Conservation (phyloP, 2,329 filamentous ascomycete genomes). For the Cercospora zeina region DNA sequence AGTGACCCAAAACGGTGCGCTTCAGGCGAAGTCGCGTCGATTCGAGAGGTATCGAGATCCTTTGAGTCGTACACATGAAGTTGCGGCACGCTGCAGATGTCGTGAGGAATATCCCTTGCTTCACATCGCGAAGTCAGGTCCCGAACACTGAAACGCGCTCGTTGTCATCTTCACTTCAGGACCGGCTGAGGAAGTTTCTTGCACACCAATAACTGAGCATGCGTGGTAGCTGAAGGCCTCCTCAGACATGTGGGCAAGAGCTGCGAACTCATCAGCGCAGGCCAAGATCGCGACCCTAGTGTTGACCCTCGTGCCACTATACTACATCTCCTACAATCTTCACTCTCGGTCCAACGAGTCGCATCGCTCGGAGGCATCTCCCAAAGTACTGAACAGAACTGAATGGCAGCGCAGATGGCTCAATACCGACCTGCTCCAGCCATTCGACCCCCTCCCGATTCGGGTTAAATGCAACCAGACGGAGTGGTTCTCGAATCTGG, state of each 20-base stretch:
- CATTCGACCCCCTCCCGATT: conserved; percentile 23
- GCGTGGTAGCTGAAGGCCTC: neutral
- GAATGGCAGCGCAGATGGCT: conserved; percentile 23
- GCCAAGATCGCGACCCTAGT: conserved; percentile 8
- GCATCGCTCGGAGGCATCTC: neutral
- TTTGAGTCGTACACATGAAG: neutral
- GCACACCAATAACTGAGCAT: neutral
- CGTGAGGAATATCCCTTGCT: neutral
- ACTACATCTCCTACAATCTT: conserved; percentile 28
- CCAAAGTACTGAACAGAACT: neutral
- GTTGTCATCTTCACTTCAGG: neutral
- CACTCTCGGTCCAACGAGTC: conserved; percentile 19
- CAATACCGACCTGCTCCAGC: conserved; percentile 21
- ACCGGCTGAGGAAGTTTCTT: neutral
- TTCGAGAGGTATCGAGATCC: too few species aligned
- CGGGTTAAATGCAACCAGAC: conserved; percentile 40
- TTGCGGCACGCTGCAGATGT: neutral
- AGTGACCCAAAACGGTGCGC: neutral
- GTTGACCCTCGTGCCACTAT: conserved; percentile 29
- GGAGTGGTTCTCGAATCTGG: conserved; percentile 44
- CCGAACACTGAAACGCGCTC: neutral
- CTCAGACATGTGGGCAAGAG: conserved; percentile 10
- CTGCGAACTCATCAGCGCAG: neutral
- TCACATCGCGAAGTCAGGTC: neutral
- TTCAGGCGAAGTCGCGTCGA: neutral